Evolutionary conservation across 257 asterid species (phyloP).

Genomic region (Penstemon eatonii): DNA sequence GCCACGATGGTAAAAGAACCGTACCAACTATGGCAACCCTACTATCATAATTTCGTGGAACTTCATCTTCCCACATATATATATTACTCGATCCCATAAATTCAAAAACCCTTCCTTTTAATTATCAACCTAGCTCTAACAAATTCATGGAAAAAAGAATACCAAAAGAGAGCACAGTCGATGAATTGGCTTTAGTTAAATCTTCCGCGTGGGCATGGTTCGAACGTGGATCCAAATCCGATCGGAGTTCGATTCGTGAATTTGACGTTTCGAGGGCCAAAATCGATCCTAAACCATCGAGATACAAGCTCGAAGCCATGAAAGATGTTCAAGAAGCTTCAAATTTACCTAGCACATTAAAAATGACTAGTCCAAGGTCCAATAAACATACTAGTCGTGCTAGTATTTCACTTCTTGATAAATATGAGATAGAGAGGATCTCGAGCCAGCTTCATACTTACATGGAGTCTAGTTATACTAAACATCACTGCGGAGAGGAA

Average conservation of each 20-base stretch:
- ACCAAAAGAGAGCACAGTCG: too few relatives aligned
- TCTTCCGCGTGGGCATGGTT: conserved; percentile 70
- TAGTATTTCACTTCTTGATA: conserved; percentile 57
- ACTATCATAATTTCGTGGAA: too few relatives aligned
- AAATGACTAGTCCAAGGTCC: neutral
- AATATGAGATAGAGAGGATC: conserved; percentile 57
- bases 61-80: too few relatives aligned
- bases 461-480: conserved; percentile 38
- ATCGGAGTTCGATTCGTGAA: conserved; percentile 36
- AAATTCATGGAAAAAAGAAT: too few relatives aligned
- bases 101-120: too few relatives aligned
- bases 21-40: too few relatives aligned
- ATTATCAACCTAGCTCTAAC: too few relatives aligned
- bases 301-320: conserved; percentile 59
- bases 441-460: conserved; percentile 53
- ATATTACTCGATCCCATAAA: too few relatives aligned
- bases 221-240: conserved; percentile 54
- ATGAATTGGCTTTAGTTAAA: conserved; percentile 42
- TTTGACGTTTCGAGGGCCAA: conserved; percentile 33
- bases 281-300: conserved; percentile 42
- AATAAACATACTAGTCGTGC: neutral
- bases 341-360: conserved; percentile 5
- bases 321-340: conserved; percentile 9
- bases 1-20: too few relatives aligned
- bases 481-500: neutral